Evolutionary conservation across 2,329 filamentous ascomycete genomes (phyloP).

Genomic region (Torrubiella hemipterigena): DNA sequence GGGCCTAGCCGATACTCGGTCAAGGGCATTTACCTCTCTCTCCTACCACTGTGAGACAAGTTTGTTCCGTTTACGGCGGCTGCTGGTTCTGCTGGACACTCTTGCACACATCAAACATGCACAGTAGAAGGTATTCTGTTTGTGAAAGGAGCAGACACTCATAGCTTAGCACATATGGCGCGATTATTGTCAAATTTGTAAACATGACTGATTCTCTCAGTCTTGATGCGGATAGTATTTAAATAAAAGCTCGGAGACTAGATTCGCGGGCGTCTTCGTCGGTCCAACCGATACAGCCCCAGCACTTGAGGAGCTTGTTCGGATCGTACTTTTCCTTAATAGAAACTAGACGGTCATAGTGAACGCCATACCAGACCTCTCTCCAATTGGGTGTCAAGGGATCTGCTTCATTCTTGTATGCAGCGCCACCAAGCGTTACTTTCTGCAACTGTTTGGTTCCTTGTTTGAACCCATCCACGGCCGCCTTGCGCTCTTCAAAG

Average conservation of each 20-base stretch:
- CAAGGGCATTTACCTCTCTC: too few species aligned
- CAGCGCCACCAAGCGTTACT: conserved; percentile 6
- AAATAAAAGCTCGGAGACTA: conserved; percentile 2
- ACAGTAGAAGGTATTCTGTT: too few species aligned
- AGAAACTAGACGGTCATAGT: conserved; percentile 1
- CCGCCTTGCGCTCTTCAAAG: conserved; percentile 3
- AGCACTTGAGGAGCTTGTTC: conserved; percentile 2
- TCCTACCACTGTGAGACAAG: too few species aligned
- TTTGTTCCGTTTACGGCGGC: too few species aligned
- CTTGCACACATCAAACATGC: too few species aligned
- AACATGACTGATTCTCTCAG: too few species aligned
- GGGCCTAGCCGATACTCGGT: too few species aligned
- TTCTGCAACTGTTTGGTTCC: conserved; percentile 5
- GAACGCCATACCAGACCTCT: conserved; percentile 1
- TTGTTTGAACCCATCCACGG: conserved; percentile 10
- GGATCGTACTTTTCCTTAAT: conserved; percentile 7
- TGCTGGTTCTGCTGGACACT: too few species aligned
- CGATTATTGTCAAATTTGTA: too few species aligned
- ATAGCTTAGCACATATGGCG: too few species aligned
- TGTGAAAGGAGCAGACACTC: too few species aligned
- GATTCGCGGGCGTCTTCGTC: neutral
- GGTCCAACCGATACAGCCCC: conserved; percentile 6
- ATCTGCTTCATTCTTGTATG: conserved; percentile 6
- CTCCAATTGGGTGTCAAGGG: conserved; percentile 4
- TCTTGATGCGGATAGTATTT: too few species aligned